Evolutionary conservation across 2,329 filamentous ascomycete genomes (phyloP), one percentile per base, ranked within the genome.

Genomic region (Colletotrichum tofieldiae): DNA sequence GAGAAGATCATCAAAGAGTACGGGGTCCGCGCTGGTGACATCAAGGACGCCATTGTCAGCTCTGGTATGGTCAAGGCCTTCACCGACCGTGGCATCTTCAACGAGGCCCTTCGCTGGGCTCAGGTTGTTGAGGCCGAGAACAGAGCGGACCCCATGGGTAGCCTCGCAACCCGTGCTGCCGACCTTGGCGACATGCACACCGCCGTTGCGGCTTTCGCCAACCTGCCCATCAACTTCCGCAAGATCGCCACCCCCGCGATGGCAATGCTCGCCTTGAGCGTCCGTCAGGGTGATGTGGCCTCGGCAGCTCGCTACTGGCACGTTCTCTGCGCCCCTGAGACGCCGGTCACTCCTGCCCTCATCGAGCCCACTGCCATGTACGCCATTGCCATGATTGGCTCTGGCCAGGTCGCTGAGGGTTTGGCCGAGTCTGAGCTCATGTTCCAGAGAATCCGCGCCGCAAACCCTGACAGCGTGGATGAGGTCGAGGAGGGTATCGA

Each of bases 291-390:
- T 71, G 93, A 97, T 81, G 90, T 98, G 71, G 86, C 91, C 32
- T 89, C 90, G 67, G 95, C 95, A 62, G 89, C 93, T 75, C 88
- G 91, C 75, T 96, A 94, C 84, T 98, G 96, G 95, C 88, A 90
- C 65, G 86, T 93, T 68, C 86, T 98, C 65, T 90, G 88, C 74
- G 88, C 86, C 49, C 87, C 91, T 2, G 88, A 91, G 71, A 86
- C 90, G 77, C 85, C 87, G 63, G 87, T 90, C 43, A 88, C 89
- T 16, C 81, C 87, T 65, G 86, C 91, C 41, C 92, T 97, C 81
- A 93, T 98, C 74, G 95, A 98, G 84, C 93, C 95, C 32, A 93
- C 94, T 16, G 90, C 94, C 69, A 98, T 98, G 94, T 98, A 96
- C 78, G 91, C 93, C 18, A 91, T 97, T 69, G 94, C 95, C 59